These are phyloP conservation scores for Colletotrichum filicis DNA, from an alignment of 2,329 filamentous ascomycete species.

Conservation along the genomic window DNA sequence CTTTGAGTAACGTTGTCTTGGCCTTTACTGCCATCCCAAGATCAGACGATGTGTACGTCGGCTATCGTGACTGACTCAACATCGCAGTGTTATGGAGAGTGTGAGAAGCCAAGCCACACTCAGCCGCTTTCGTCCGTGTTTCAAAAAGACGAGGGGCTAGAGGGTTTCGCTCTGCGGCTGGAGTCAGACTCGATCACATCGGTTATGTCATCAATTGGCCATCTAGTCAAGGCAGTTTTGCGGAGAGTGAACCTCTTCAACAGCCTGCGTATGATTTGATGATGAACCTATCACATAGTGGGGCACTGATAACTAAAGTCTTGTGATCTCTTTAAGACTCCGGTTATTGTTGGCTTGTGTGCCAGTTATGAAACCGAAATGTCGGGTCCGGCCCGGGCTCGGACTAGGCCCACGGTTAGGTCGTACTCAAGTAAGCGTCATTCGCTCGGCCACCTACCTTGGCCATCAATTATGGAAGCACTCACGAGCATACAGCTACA, in stretches of 20 bases:
- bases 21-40: background rate
- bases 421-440: too few species aligned
- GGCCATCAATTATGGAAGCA: too few species aligned
- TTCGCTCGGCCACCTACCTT: too few species aligned
- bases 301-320: background rate
- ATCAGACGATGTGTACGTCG: background rate
- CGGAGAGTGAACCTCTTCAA: background rate
- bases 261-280: background rate
- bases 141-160: background rate
- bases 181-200: background rate
- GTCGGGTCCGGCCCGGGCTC: background rate
- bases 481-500: too few species aligned
- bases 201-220: background rate
- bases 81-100: background rate
- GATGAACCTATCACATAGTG: background rate
- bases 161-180: background rate
- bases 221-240: background rate
- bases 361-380: background rate
- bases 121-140: background rate
- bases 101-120: background rate
- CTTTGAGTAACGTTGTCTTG: background rate
- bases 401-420: too few species aligned
- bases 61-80: background rate
- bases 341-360: background rate
- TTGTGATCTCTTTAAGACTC: background rate